These are phyloP conservation scores for Taxillus chinensis DNA, from an alignment of 164 flowering plant species.

Conservation along the genomic window DNA sequence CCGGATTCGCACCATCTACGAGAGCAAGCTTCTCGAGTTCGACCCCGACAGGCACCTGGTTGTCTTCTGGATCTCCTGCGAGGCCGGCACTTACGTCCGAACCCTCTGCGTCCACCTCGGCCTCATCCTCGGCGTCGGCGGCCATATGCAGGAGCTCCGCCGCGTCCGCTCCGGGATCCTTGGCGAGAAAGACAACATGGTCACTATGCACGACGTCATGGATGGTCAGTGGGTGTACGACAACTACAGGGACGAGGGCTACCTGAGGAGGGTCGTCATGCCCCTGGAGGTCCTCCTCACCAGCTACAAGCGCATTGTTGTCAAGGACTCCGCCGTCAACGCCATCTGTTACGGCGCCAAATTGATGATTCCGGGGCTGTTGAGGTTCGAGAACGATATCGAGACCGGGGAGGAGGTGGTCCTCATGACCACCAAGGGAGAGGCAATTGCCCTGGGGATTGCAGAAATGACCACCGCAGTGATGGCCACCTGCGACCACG, in stretches of 20 bases:
- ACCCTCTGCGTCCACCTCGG: conserved; percentile 80
- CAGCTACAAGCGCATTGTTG: conserved; percentile 71
- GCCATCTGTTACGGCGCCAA: conserved; percentile 83
- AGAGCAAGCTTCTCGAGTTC: conserved; percentile 66
- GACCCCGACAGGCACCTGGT: conserved; percentile 61
- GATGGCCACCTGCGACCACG: conserved; percentile 82
- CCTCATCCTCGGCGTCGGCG: conserved; percentile 61
- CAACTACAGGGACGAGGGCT: conserved; percentile 52
- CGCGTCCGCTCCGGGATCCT: conserved; percentile 66
- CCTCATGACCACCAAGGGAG: conserved; percentile 75
- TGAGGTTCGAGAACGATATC: conserved; percentile 73
- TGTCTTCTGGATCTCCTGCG: conserved; percentile 77
- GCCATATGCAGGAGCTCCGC: conserved; percentile 77
- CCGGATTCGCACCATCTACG: conserved; percentile 62
- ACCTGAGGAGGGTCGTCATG: conserved; percentile 62
- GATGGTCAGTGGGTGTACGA: conserved; percentile 74
- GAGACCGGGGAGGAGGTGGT: conserved; percentile 71
- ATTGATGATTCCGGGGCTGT: conserved; percentile 71
- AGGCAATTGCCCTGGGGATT: conserved; percentile 70
- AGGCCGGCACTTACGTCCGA: conserved; percentile 77
- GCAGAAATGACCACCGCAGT: conserved; percentile 84
- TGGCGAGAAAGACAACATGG: conserved; percentile 82
- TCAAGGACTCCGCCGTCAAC: conserved; percentile 81
- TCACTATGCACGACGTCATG: conserved; percentile 74
- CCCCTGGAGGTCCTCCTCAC: conserved; percentile 63